Base-by-base conservation (phyloP, 2,329 filamentous ascomycete species). In the Cryphonectria radicalis region DNA sequence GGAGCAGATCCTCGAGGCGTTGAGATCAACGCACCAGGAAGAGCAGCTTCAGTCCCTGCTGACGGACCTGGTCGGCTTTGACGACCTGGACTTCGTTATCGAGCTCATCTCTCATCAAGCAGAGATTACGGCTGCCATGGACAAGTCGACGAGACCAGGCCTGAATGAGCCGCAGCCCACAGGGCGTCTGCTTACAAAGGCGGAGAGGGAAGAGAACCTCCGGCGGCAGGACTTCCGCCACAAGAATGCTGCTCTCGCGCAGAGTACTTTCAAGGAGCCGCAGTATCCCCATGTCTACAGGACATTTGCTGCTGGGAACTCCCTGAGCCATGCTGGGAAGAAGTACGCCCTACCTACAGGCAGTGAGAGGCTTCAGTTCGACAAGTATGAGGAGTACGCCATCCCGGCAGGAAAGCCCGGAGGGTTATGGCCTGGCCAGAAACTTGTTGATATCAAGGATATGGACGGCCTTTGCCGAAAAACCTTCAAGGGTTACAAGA, bases 221-320 rank as follows among this genome's bases (percentile, higher is more conserved):
- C 90, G 91, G 10, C 88, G 88, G 62, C 90, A 91, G 76, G 95
- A 99, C 77, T 87, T 88, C 71, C 89, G 93, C 77, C 96, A 99
- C 81, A 99, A 99, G 80, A 89, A 88, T 77, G 88, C 92, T 13
- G 77, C 87, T 2, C 83, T 99, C 35, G 89, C 90, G 2, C 88
- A 93, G 0, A 90, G 89, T n/a, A 87, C 93, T 73, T 86, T 91
- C 68, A 90, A 90, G 72, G 92, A 91, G 68, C 88, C 91, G 4
- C 87, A 92, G 63, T 99, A 99, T 79, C 97, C 97, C 1, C 96
- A 99, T 79, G 94, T 99, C 0, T 99, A 98, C 82, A 94, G 92
- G 76, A 82, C 89, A 1, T 92, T 97, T 78, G 90, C 90, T 73
- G 92, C 95, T 3, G 94, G 96, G 1, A 98, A 98, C 79, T 93